Conservation (phyloP, 768 basidiomycete species). For the Tylopilus sp. region DNA sequence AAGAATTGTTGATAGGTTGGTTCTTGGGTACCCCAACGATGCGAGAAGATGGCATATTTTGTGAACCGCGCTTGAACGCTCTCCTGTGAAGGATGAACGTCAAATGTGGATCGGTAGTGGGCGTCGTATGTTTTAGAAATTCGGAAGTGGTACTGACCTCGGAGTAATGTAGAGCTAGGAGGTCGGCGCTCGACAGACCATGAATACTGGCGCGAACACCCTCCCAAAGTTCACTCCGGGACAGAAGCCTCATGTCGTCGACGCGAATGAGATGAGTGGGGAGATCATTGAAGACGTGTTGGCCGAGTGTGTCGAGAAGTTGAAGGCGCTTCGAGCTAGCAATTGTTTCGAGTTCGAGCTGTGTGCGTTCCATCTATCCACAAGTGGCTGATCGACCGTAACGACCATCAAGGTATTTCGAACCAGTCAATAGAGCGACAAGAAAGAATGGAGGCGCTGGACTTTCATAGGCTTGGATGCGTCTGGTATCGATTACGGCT, state of each 20-base stretch:
- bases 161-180: conserved; percentile 4
- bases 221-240: conserved; percentile 13
- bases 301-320: conserved; percentile 9
- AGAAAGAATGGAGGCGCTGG: too few species aligned
- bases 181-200: not conserved
- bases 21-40: conserved; percentile 11
- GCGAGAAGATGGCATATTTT: conserved; percentile 15
- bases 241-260: conserved; percentile 9
- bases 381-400: too few species aligned
- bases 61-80: not conserved
- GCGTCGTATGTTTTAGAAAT: not conserved
- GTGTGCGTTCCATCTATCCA: not conserved
- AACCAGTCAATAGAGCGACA: too few species aligned
- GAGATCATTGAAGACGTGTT: conserved; percentile 13
- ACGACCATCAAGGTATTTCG: too few species aligned
- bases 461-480: too few species aligned
- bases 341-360: not conserved
- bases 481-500: too few species aligned
- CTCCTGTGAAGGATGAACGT: conserved; percentile 1
- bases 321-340: conserved; percentile 2
- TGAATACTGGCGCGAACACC: not conserved
- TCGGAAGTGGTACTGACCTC: not conserved
- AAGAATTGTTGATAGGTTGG: conserved; percentile 3
- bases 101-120: not conserved
- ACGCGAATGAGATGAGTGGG: conserved; percentile 12